Evolutionary conservation across 305 asterid species (phyloP), one percentile per base, ranked within the genome.

Genomic region (Lippia alba): DNA sequence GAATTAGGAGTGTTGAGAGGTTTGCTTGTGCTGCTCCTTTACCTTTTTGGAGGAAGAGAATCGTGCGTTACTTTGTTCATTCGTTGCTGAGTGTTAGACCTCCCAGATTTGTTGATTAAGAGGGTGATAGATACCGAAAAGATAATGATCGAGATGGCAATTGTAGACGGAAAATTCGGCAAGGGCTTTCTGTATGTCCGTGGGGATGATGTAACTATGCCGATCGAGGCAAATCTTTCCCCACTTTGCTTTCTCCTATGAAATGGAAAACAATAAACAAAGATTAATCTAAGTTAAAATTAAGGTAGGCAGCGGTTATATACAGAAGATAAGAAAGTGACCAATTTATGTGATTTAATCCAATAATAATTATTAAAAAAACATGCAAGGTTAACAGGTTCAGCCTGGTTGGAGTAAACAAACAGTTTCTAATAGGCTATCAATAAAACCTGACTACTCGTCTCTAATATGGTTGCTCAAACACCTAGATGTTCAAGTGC

Each of bases 141-240:
- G 59, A 90, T 24, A 71, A 85, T 36, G 45, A 81, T 34, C 45
- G 85, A 84, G 67, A 83, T 49, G 46, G 87, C 80, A 39, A 80
- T 45, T 69, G 50, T 40, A 56, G 67, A 67, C 19, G 89, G 80
- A 68, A 67, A 68, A 74, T 72, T 77, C 24, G 77, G 78, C 45
- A 54, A 64, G 54, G 78, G 75, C 74, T 57, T 78, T 61, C 60
- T 60, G 74, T 56, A 76, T 57, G 80, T 69, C 77, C 77, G 73
- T 19, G 79, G 48, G 18, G 77, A 70, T 17, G 91, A 66, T 40
- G 87, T 61, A 58, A 71, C 81, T 3, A 70, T 45, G 76, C 89
- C 67, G 61, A 89, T 76, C 48, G 98, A 91, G 66, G 97, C 98
- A 81, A 91, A 93, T 83, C 81, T 80, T 80, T 82, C 85, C 24